Percentiles rank a stretch among this genome's conserved stretches.
Evolutionary conservation across 768 basidiomycete genomes (phyloP).

Genomic region (Phanerochaete sordida): DNA sequence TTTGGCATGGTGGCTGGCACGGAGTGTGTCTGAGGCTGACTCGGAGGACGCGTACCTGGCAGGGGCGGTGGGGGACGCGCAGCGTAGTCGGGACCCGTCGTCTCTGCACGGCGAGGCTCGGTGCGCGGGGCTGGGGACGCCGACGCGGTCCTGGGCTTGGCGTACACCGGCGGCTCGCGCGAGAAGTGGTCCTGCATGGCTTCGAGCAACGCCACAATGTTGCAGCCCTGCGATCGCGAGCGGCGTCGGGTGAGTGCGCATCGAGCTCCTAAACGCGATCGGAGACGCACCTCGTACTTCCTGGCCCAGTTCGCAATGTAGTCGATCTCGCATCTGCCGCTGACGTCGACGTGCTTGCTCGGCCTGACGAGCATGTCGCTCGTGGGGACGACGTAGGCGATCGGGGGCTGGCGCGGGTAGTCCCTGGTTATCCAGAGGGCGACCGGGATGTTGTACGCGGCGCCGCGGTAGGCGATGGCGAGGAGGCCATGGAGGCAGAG

Average conservation of each 20-base stretch:
- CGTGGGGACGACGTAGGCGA: conserved; percentile 91
- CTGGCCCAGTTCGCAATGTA: conserved; percentile 77
- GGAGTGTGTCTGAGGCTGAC: conserved; percentile 8
- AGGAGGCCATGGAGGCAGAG: conserved; percentile 90
- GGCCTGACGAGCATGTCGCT: conserved; percentile 85
- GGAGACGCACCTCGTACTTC: conserved; percentile 74
- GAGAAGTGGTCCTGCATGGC: conserved; percentile 84
- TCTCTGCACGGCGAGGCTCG: conserved; percentile 9
- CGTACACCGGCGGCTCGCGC: conserved; percentile 82
- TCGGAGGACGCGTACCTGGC: conserved; percentile 13
- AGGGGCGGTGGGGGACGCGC: conserved; percentile 25
- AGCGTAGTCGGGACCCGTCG: conserved; percentile 20
- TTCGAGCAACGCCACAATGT: conserved; percentile 66
- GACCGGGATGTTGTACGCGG: conserved; percentile 91
- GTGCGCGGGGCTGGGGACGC: conserved; percentile 10
- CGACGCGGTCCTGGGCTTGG: conserved; percentile 54
- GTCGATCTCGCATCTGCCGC: conserved; percentile 65
- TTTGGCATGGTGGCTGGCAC: neutral
- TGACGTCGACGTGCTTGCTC: conserved; percentile 72
- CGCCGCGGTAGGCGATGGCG: conserved; percentile 73
- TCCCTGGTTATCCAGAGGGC: conserved; percentile 84
- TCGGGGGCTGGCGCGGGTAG: conserved; percentile 79
- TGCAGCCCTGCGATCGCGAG: conserved; percentile 57
- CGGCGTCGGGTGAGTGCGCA: neutral
- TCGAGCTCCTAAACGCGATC: conserved; percentile 4